Conservation (phyloP, 2,329 filamentous ascomycete species). For the Nigrospora sphaerica region DNA sequence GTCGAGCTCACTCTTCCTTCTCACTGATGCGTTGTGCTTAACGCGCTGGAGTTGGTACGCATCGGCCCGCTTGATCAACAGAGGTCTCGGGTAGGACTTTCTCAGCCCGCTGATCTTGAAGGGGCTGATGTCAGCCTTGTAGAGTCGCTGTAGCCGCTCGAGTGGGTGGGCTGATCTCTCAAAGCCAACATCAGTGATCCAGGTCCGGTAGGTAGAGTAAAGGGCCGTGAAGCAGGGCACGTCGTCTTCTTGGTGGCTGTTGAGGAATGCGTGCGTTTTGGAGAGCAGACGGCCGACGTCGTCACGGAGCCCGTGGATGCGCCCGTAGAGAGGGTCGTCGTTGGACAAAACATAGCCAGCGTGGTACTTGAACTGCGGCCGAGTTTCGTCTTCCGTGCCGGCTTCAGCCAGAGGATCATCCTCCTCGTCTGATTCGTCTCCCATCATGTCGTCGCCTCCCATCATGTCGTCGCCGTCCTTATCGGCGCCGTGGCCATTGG, state of each 20-base stretch:
- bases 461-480: constrained; percentile 40
- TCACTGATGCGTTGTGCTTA: constrained; percentile 83
- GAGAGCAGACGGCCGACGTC: constrained; percentile 75
- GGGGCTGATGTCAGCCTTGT: constrained; percentile 78
- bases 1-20: constrained; percentile 85
- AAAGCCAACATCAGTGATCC: constrained; percentile 96
- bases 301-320: constrained; percentile 75
- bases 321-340: constrained; percentile 57
- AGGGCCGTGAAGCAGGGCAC: constrained; percentile 90
- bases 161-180: constrained; percentile 91
- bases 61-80: constrained; percentile 88
- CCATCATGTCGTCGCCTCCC: constrained; percentile 36
- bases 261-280: constrained; percentile 76
- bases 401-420: constrained; percentile 53
- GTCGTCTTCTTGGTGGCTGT: constrained; percentile 83
- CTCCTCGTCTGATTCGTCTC: constrained; percentile 48
- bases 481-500: constrained; percentile 31
- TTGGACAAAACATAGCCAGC: constrained; percentile 73
- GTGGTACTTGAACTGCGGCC: constrained; percentile 81
- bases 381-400: constrained; percentile 72
- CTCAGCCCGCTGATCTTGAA: constrained; percentile 92
- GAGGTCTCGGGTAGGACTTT: constrained; percentile 84
- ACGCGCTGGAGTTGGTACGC: constrained; percentile 92
- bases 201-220: constrained; percentile 87
- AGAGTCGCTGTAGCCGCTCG: constrained; percentile 77